A percentile compares a stretch with the other conserved stretches of the same genome.
These are phyloP conservation scores for Parastagonospora avenae DNA, from an alignment of 2,329 filamentous ascomycete genomes.

Conservation along the genomic window DNA sequence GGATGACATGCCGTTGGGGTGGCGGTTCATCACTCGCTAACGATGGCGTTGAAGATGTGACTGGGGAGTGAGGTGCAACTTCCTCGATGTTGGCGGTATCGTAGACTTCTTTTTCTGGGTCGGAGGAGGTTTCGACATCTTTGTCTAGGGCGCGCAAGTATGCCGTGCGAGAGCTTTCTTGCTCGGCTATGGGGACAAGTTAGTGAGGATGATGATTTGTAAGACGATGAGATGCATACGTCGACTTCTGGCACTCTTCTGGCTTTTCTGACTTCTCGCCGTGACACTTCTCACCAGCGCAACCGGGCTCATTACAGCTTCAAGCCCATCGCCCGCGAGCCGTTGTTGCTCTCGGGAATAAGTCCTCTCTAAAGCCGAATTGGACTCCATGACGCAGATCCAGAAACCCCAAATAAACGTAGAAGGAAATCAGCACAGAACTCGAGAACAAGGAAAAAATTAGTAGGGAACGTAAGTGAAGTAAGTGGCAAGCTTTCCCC, in stretches of 20 bases:
- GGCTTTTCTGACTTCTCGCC: slow-evolving; percentile 23
- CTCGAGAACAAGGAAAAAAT: neutral
- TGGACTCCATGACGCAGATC: slow-evolving; percentile 21
- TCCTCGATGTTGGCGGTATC: slow-evolving; percentile 31
- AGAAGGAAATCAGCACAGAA: neutral
- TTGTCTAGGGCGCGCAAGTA: slow-evolving; percentile 24
- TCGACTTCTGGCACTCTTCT: slow-evolving; percentile 15
- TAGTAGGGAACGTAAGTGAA: neutral
- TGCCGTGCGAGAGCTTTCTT: slow-evolving; percentile 21
- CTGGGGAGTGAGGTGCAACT: slow-evolving; percentile 10
- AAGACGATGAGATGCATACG: slow-evolving; percentile 9
- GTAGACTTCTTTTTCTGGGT: slow-evolving; percentile 23
- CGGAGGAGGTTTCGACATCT: slow-evolving; percentile 27
- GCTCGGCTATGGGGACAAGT: slow-evolving; percentile 14
- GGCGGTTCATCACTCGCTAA: slow-evolving; percentile 7
- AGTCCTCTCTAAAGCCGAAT: slow-evolving; percentile 37
- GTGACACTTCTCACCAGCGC: slow-evolving; percentile 35
- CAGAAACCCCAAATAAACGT: neutral
- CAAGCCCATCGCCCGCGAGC: slow-evolving; percentile 24
- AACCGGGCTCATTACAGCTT: slow-evolving; percentile 32
- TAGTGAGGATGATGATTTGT: neutral
- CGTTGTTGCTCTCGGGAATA: slow-evolving; percentile 42
- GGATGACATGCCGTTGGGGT: slow-evolving; percentile 36
- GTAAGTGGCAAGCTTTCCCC: no score
- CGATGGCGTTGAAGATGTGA: slow-evolving; percentile 9